Conservation (phyloP, 2,329 filamentous ascomycete genomes). For the Xylaria sp. region DNA sequence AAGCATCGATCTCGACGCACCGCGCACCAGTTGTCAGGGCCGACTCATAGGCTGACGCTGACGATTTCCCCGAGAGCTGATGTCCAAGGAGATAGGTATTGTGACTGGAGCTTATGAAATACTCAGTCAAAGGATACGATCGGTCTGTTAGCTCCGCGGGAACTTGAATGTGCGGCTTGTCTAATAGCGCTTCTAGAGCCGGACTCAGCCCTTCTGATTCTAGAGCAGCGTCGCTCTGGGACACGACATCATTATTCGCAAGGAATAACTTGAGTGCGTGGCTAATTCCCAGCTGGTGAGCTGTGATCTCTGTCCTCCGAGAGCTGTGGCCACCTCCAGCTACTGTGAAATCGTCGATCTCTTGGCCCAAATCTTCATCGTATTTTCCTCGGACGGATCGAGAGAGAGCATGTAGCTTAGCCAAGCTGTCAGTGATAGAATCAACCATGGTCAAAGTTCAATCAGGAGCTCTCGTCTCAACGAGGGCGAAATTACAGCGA, state of each 20-base stretch:
- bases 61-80: conserved; percentile 73
- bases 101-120: conserved; percentile 78
- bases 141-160: conserved; percentile 66
- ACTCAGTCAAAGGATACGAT: conserved; percentile 71
- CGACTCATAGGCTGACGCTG: conserved; percentile 71
- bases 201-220: conserved; percentile 57
- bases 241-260: conserved; percentile 62
- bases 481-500: not conserved
- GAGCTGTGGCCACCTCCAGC: conserved; percentile 69
- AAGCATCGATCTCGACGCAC: conserved; percentile 80
- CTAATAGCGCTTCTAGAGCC: conserved; percentile 63
- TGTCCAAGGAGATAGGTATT: conserved; percentile 79
- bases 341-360: conserved; percentile 61
- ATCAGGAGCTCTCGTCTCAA: not conserved
- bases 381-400: conserved; percentile 49
- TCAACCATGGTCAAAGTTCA: conserved; percentile 40
- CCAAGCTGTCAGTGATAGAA: conserved; percentile 46
- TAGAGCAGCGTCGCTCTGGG: conserved; percentile 59
- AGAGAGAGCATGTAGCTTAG: conserved; percentile 56
- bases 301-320: conserved; percentile 59
- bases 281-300: conserved; percentile 68
- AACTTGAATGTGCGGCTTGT: conserved; percentile 67
- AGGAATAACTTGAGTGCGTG: conserved; percentile 67
- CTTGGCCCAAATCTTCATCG: conserved; percentile 65
- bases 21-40: conserved; percentile 71